These are phyloP conservation scores for Lathyrus sativus DNA, from an alignment of 306 rosid species.

Conservation along the genomic window DNA sequence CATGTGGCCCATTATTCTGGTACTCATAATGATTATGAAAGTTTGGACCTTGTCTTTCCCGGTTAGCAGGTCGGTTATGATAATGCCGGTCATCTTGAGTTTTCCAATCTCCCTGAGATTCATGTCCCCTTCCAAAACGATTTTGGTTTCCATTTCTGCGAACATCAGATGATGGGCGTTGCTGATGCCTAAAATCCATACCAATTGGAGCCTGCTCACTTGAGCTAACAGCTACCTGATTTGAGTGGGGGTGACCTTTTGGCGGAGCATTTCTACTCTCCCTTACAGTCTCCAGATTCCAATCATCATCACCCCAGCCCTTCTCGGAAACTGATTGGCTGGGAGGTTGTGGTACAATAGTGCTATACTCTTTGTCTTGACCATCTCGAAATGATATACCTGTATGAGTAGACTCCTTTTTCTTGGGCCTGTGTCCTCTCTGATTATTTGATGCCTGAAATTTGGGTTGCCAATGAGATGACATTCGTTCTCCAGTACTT, in stretches of 20 bases:
- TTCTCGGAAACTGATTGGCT: conserved; percentile 50
- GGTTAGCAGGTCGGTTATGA: conserved; percentile 50
- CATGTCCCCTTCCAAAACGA: conserved; percentile 66
- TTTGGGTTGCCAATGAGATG: conserved; percentile 91
- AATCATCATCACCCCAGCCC: conserved; percentile 47
- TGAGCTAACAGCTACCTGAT: conserved; percentile 43
- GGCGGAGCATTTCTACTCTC: conserved; percentile 57
- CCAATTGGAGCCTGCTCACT: conserved; percentile 50
- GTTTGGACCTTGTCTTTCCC: conserved; percentile 71
- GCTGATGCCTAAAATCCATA: conserved; percentile 65
- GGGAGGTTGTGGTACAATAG: conserved; percentile 44
- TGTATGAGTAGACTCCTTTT: conserved; percentile 43
- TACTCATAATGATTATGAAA: conserved; percentile 71
- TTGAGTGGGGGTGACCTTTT: conserved; percentile 56
- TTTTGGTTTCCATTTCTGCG: conserved; percentile 68
- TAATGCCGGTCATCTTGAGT: conserved; percentile 58
- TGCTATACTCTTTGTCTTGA: conserved; percentile 38
- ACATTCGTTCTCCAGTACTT: conserved; percentile 58
- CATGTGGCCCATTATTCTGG: conserved; percentile 72
- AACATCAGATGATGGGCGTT: conserved; percentile 56
- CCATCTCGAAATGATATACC: conserved; percentile 38
- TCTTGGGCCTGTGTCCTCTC: conserved; percentile 45
- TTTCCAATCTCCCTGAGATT: conserved; percentile 75
- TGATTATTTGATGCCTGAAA: conserved; percentile 57
- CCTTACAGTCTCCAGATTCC: conserved; percentile 54